Base-by-base conservation (phyloP, 1,139 yeast genomes). In the Saccharomyces hybrid region DNA sequence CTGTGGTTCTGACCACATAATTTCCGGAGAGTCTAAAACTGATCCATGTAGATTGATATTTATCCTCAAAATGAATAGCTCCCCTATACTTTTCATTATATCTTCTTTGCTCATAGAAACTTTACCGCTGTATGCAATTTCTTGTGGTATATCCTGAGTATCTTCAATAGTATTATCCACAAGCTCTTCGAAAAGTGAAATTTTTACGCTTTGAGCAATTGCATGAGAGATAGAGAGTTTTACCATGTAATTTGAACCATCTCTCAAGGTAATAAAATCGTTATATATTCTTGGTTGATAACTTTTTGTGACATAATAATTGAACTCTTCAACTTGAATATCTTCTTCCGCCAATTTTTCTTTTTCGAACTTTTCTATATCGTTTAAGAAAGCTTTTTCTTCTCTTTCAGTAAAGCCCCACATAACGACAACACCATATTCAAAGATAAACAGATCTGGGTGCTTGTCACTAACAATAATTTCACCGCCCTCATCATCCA, bases 1-100 rank as follows among this genome's bases (percentile, higher is more conserved):
- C 65, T 91, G 97, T 1, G 99, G 99, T 67, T 93, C 98, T 0
- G 97, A 84, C 99, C 99, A 93, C 97, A 93, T 90, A 56, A 93
- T 80, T 69, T 93, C 98, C 0, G 99, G 99, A 1, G 96, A 88
- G 69, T 93, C 99, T 59, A 93, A 75, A 25, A 93, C 95, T 1
- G 97, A 89, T 1, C 98, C 98, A 72, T 93, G 98, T 58, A 93
- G 75, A 67, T 93, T 93, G 61, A 90, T 88, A 70, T 87, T 89
- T 56, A 93, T 93, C 57, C 99, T 76, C 60, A 93, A 75, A 56
- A 93, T 93, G 70, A 93, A 93, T 59, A 93, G 78, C 69, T 93
- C 98, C 16, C 99, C 99, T 57, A 93, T 93, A 54, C 95, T 86
- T 72, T 90, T 91, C 97, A 93, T 91, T 55, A 91, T 91, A 63